Conservation (phyloP, 2,329 filamentous ascomycete species). For the Orbilia quercus region DNA sequence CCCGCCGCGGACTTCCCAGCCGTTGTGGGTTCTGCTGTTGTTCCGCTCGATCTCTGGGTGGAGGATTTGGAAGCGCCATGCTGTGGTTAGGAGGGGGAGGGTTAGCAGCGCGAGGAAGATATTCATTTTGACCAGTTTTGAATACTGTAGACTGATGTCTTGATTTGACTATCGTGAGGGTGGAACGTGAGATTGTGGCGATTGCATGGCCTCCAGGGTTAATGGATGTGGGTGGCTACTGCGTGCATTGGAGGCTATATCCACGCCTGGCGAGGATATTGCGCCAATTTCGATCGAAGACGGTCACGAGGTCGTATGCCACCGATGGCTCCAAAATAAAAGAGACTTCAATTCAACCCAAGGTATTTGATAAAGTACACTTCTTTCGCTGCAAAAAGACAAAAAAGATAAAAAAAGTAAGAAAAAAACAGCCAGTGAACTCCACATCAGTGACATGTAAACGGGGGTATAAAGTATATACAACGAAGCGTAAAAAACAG, state of each 20-base stretch:
- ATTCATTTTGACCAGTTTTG: too few relatives aligned
- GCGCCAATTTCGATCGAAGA: not conserved
- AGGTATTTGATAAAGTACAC: constrained; percentile 28
- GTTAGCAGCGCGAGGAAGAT: not conserved
- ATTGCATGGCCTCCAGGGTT: not conserved
- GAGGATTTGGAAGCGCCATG: constrained; percentile 15
- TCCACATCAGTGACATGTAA: constrained; percentile 25
- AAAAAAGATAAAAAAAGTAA: constrained; percentile 16
- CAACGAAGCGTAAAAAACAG: constrained; percentile 21
- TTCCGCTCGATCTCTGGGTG: too few relatives aligned
- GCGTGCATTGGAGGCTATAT: constrained; percentile 18
- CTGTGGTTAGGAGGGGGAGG: not conserved
- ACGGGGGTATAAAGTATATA: constrained; percentile 25
- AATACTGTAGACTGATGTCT: too few relatives aligned
- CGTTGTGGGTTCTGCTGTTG: too few relatives aligned
- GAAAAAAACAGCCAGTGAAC: constrained; percentile 15
- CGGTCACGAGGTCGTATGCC: not conserved
- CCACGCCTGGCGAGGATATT: too few relatives aligned
- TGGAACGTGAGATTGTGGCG: too few relatives aligned
- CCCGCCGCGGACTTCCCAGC: not conserved
- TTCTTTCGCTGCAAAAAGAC: constrained; percentile 14
- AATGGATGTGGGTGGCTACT: not conserved
- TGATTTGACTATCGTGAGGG: not conserved
- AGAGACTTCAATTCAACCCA: constrained; percentile 11
- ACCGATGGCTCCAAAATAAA: constrained; percentile 22